A percentile compares a stretch with the other conserved stretches of the same genome.
Conservation (phyloP, 257 asterid species). For the Solanum sejunctum region DNA sequence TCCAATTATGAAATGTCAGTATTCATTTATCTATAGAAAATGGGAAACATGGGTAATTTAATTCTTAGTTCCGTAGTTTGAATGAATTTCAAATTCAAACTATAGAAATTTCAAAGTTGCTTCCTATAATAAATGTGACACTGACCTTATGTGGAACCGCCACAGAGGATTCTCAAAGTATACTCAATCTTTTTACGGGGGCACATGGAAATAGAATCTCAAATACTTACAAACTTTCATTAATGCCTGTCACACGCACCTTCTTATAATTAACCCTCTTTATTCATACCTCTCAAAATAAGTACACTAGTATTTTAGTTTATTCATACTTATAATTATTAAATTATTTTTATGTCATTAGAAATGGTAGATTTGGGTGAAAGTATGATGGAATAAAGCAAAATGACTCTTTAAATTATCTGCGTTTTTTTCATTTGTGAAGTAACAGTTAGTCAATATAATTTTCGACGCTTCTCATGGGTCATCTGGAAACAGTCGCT, state of each 20-base stretch:
- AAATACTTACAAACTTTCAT: constrained; percentile 3
- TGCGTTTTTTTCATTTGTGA: too few relatives aligned
- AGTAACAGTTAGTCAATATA: too few relatives aligned
- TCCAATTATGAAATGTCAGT: too few relatives aligned
- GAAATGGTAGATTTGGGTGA: too few relatives aligned
- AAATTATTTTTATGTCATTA: too few relatives aligned
- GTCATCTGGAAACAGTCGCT: too few relatives aligned
- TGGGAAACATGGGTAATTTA: background rate
- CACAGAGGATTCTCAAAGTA: constrained; percentile 10
- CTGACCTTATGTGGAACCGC: constrained; percentile 5
- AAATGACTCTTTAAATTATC: too few relatives aligned
- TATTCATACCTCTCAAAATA: too few relatives aligned
- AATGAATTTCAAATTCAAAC: constrained; percentile 1
- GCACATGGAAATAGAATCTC: constrained; percentile 36
- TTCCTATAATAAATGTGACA: constrained; percentile 25
- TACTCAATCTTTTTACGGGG: constrained; percentile 7
- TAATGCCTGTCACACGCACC: background rate
- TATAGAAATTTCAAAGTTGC: constrained; percentile 17
- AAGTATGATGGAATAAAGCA: too few relatives aligned
- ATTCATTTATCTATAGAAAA: background rate
- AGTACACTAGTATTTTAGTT: too few relatives aligned
- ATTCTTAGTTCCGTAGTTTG: background rate
- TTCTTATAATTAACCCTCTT: background rate
- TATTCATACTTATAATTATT: too few relatives aligned
- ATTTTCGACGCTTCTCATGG: too few relatives aligned